These are phyloP conservation scores for Porogramme epimiltina DNA, from an alignment of 1,284 basidiomycete species.

Conservation along the genomic window DNA sequence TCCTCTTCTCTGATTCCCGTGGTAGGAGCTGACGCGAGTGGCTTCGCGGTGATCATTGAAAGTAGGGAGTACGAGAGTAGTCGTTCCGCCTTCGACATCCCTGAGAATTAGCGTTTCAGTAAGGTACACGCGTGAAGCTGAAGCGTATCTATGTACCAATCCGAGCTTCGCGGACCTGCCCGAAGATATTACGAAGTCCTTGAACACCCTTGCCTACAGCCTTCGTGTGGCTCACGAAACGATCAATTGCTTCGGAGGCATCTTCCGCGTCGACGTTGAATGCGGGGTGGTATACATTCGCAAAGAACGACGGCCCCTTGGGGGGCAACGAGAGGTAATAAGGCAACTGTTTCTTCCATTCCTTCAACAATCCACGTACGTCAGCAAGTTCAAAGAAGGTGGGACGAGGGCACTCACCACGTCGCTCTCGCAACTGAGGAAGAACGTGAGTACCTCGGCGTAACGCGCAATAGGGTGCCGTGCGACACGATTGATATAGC, in stretches of 20 bases:
- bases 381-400: too few species aligned
- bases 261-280: slow-evolving; percentile 82
- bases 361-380: slow-evolving; percentile 40
- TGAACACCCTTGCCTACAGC: slow-evolving; percentile 72
- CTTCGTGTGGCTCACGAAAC: slow-evolving; percentile 66
- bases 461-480: slow-evolving; percentile 81
- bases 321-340: slow-evolving; percentile 59
- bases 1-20: slow-evolving; percentile 50
- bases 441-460: slow-evolving; percentile 80
- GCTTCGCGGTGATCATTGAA: slow-evolving; percentile 69
- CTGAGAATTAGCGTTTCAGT: slow-evolving; percentile 35
- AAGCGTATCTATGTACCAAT: slow-evolving; percentile 52
- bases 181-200: slow-evolving; percentile 61
- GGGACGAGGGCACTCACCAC: slow-evolving; percentile 51
- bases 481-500: slow-evolving; percentile 71
- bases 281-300: slow-evolving; percentile 79
- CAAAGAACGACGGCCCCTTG: slow-evolving; percentile 73
- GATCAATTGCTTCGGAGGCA: slow-evolving; percentile 53
- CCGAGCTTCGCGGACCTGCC: slow-evolving; percentile 61
- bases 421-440: slow-evolving; percentile 76
- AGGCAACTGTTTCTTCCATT: slow-evolving; percentile 71
- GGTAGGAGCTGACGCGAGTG: slow-evolving; percentile 50
- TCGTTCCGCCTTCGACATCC: slow-evolving; percentile 75
- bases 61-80: slow-evolving; percentile 69
- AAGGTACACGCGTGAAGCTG: neutral